Percentiles rank a stretch among this genome's conserved stretches.
Evolutionary conservation across 2,329 filamentous ascomycete genomes (phyloP).

Genomic region (Monilinia fructicola): DNA sequence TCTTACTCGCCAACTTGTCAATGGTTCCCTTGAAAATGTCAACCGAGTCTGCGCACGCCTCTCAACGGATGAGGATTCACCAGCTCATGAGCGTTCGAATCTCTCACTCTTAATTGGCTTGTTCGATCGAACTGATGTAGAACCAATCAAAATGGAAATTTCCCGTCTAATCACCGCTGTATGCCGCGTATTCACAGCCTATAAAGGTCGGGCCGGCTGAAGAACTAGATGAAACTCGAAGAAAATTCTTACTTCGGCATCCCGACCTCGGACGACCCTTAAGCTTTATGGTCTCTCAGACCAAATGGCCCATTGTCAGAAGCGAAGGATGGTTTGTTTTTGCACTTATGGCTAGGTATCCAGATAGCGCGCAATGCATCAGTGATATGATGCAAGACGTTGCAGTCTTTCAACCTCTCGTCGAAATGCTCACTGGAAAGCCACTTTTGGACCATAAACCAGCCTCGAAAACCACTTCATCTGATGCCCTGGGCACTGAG

Average conservation of each 20-base stretch:
- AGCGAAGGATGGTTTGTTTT: constrained; percentile 64
- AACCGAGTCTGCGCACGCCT: constrained; percentile 48
- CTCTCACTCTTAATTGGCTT: constrained; percentile 45
- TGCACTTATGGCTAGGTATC: constrained; percentile 57
- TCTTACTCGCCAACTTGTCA: constrained; percentile 56
- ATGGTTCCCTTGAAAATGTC: constrained; percentile 54
- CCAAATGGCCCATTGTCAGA: constrained; percentile 57
- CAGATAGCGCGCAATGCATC: constrained; percentile 51
- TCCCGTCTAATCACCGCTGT: constrained; percentile 54
- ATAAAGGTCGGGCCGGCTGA: constrained; percentile 34
- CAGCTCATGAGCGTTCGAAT: constrained; percentile 40
- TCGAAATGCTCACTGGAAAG: constrained; percentile 51
- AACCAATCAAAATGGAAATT: constrained; percentile 60
- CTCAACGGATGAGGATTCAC: constrained; percentile 42
- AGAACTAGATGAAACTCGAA: constrained; percentile 42
- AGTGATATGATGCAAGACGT: constrained; percentile 46
- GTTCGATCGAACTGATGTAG: constrained; percentile 48
- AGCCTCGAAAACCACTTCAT: not conserved
- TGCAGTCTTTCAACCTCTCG: constrained; percentile 48
- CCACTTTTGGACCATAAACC: constrained; percentile 33
- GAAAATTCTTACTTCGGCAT: constrained; percentile 39
- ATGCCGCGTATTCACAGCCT: constrained; percentile 55
- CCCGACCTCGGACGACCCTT: constrained; percentile 44
- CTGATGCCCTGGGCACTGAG: not conserved
- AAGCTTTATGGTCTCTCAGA: constrained; percentile 54